Base-by-base conservation (phyloP, 768 basidiomycete species). In the Naganishia onofrii region DNA sequence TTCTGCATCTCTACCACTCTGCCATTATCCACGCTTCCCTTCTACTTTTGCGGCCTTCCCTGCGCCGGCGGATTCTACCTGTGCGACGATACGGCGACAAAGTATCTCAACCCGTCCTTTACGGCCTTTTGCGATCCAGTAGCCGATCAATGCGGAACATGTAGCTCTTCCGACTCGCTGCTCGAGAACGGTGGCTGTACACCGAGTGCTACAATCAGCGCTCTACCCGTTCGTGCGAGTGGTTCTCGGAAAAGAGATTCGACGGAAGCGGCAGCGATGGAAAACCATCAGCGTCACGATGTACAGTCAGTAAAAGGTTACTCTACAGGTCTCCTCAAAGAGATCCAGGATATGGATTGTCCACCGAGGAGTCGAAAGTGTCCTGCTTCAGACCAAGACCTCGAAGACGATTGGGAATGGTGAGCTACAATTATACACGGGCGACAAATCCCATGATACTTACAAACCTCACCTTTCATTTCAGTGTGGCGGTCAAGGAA, bases 41-140 rank as follows among this genome's bases (percentile, higher is more conserved):
- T 63, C 60, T 63, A 26, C 60, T 36, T 63, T 42, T 63, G 60
- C 60, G 60, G 60, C 42, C 26, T 63, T 2, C 60, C 60, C 42
- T 63, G 60, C 42, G 60, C 60, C 7, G 60, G 38, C 13, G 60
- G 60, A 8, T 63, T 63, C 60, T 63, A 63, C 60, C 60, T 63
- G 1, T 63, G 60, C 60, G 60, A 63, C 42, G 60, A 63, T 29
- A 63, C 60, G 7, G 57, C 60, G 8, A 63, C 60, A 42, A 63
- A 63, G 23, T 44, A 26, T 42, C 60, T 63, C 60, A 36, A 63
- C 60, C 60, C 60, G 19, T 63, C 60, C n/a, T 63, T 12, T 26
- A 42, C 38, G 42, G 19, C 60, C 1, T 63, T 63, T 42, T 63
- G 60, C 42, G 60, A 63, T 28, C 60, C 60, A 36, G 21, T 44